Base-by-base conservation (phyloP, 2,329 filamentous ascomycete genomes). In the Colletotrichum sp. region DNA sequence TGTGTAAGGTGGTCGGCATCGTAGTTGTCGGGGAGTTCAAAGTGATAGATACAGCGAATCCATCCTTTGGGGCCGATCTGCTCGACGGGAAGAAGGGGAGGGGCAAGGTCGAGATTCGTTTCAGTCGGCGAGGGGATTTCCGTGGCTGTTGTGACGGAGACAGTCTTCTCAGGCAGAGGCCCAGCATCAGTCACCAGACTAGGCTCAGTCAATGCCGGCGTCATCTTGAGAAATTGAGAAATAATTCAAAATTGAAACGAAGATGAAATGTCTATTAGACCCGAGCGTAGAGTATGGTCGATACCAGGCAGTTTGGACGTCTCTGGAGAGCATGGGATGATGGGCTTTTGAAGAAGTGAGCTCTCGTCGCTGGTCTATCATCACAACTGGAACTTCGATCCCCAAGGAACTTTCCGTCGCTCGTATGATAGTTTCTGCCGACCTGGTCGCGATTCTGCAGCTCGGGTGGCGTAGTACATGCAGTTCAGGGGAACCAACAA, bases 61-160 rank as follows among this genome's bases (percentile, higher is more conserved):
- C 69, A 75, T 66, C 69, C 64, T 21, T 67, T 71, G 18, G 69
- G 68, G 7, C 62, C 59, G 10, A 75, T 68, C 18, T 71, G 69
- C 38, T 75, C 73, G n/a, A 75, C 30, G 6, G 73, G 73, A 3
- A 71, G 56, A 26, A 75, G 73, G 14, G 59, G 52, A 32, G 72
- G 66, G n/a, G 68, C 12, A 28, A 71, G 48, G 18, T 52, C 36
- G 36, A 28, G 28, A 10, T 63, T 24, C 12, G 38, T 24, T 5
- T 63, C 59, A 12, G 13, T 28, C 16, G 26, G 28, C 18, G 26
- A 18, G n/a, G 64, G 64, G 28, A 67, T 43, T 14, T 67, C 64
- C 8, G 43, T 56, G 26, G 32, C 28, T 21, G 64, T 52, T 52
- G 5, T 56, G 7, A 7, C 18, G 3, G 64, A 55, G 26, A 21